Evolutionary conservation across 2,329 filamentous ascomycete genomes (phyloP).

Genomic region (Chaetomiaceae sp.): DNA sequence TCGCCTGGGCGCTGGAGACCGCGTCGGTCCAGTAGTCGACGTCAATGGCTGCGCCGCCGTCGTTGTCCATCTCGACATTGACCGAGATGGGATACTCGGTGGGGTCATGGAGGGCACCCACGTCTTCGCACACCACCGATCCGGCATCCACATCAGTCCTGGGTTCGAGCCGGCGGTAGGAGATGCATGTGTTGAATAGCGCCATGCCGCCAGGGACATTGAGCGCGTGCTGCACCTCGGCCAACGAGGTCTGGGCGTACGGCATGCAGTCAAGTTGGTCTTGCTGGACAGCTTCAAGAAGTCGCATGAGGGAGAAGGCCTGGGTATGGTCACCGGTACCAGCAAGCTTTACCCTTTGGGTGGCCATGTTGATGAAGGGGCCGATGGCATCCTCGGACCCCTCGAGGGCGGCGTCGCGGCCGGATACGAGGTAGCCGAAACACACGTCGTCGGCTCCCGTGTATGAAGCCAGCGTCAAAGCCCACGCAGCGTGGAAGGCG

Average conservation of each 20-base stretch:
- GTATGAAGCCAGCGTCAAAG: constrained; percentile 32
- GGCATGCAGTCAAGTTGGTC: constrained; percentile 23
- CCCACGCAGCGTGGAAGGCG: constrained; percentile 36
- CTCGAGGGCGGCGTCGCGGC: constrained; percentile 19
- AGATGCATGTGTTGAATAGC: constrained; percentile 24
- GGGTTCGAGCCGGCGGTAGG: constrained; percentile 17
- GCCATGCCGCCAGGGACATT: constrained; percentile 21
- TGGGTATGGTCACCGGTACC: neutral
- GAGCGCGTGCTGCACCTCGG: constrained; percentile 23
- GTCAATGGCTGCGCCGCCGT: constrained; percentile 17
- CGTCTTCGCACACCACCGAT: constrained; percentile 13
- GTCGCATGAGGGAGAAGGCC: constrained; percentile 4
- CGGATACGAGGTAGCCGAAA: constrained; percentile 38
- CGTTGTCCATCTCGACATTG: constrained; percentile 19
- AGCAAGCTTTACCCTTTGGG: constrained; percentile 16
- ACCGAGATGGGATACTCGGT: constrained; percentile 25
- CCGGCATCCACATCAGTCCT: neutral
- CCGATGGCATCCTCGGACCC: constrained; percentile 22
- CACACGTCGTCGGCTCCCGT: constrained; percentile 32
- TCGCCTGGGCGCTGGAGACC: constrained; percentile 15
- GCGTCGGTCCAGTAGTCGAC: constrained; percentile 23
- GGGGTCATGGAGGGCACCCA: constrained; percentile 19
- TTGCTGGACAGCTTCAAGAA: constrained; percentile 21
- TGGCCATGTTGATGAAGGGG: constrained; percentile 25
- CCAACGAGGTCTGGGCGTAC: constrained; percentile 20